Evolutionary conservation across 2,329 filamentous ascomycete species (phyloP).

Genomic region (Zymoseptoria tritici): DNA sequence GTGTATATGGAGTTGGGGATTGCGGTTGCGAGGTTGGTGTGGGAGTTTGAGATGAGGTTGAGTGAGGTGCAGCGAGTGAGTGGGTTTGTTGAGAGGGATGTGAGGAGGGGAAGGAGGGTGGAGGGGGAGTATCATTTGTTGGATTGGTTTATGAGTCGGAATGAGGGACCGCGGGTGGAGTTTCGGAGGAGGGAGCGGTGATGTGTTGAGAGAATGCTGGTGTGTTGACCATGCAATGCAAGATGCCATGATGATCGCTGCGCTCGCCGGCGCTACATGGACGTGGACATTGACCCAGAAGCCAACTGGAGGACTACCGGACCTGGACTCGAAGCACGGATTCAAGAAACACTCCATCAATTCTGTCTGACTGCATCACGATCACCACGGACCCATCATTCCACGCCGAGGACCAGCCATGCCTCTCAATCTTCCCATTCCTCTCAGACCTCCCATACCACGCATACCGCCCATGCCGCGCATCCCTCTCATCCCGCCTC

Average conservation of each 20-base stretch:
- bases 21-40: conserved; percentile 20
- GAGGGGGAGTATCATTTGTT: conserved; percentile 59
- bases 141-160: conserved; percentile 67
- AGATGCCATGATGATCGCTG: too few relatives aligned
- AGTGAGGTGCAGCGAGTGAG: conserved; percentile 44
- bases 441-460: background rate
- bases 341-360: background rate
- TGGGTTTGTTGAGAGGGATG: conserved; percentile 40
- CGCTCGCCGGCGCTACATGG: too few relatives aligned
- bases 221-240: background rate
- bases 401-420: background rate
- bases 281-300: too few relatives aligned
- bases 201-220: background rate
- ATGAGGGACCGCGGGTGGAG: conserved; percentile 63
- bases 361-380: background rate
- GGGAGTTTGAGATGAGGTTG: conserved; percentile 21
- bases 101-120: conserved; percentile 49
- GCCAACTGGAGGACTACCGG: background rate
- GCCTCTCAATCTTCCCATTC: background rate
- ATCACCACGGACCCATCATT: background rate
- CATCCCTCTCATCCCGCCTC: background rate
- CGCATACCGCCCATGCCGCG: background rate
- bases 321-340: background rate
- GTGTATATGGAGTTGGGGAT: conserved; percentile 23
- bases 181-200: conserved; percentile 22